phyloP scores from a whole-genome alignment of 129 eudicot genomes.

The Ambrosia trifida region DNA sequence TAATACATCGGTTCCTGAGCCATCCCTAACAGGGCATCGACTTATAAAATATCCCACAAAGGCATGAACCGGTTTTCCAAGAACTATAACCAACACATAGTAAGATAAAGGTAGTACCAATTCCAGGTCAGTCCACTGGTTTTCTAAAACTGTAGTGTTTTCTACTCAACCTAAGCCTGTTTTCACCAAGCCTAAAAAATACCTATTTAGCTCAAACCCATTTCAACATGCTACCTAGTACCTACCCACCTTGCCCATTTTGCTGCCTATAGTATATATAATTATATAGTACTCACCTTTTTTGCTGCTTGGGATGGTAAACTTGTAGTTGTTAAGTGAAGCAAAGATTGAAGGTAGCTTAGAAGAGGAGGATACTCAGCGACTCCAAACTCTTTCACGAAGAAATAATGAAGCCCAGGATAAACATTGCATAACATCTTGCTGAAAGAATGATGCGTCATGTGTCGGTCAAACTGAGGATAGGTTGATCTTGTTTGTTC shows the following conservation, averaged over 20 bases:
- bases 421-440: slow-evolving; percentile 51
- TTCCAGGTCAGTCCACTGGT: not conserved
- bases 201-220: not conserved
- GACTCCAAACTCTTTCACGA: slow-evolving; percentile 80
- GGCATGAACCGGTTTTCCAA: not conserved
- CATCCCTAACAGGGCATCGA: not conserved
- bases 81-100: not conserved
- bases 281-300: slow-evolving; percentile 38
- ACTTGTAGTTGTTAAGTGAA: slow-evolving; percentile 48
- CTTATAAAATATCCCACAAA: not conserved
- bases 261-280: not conserved
- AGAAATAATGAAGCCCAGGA: slow-evolving; percentile 69
- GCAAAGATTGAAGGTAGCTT: slow-evolving; percentile 61
- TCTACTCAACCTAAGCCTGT: not conserved
- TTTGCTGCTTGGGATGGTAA: slow-evolving; percentile 60
- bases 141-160: not conserved
- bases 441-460: slow-evolving; percentile 24
- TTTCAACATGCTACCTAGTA: not conserved
- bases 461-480: slow-evolving; percentile 26
- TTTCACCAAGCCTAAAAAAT: not conserved
- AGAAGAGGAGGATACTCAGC: slow-evolving; percentile 55
- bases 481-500: slow-evolving; percentile 34
- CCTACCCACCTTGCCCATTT: not conserved
- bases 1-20: not conserved
- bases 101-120: not conserved